A percentile compares a stretch with the other conserved stretches of the same genome.
Conservation (phyloP, 345 rosid genomes). For the Populus alba region DNA sequence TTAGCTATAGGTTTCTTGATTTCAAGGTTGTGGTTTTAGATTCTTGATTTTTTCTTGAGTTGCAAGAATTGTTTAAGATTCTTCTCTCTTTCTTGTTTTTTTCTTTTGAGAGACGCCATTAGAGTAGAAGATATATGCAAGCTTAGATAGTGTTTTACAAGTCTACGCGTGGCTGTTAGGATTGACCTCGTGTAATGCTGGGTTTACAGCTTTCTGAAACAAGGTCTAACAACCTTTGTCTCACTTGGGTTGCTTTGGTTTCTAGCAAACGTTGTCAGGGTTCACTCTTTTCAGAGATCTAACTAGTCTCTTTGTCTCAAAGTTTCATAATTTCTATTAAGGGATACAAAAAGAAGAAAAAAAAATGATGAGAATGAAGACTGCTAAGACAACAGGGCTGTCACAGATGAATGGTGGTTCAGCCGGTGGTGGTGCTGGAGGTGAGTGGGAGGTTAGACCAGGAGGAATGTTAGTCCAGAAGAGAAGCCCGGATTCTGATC, state of each 20-base stretch:
- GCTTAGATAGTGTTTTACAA: background rate
- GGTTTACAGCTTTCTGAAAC: constrained; percentile 20
- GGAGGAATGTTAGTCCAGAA: constrained; percentile 99
- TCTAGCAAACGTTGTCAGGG: constrained; percentile 32
- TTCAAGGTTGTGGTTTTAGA: background rate
- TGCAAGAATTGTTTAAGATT: constrained; percentile 13
- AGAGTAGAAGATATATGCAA: background rate
- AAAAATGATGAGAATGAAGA: constrained; percentile 81
- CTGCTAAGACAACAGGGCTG: constrained; percentile 42
- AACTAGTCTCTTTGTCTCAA: constrained; percentile 3
- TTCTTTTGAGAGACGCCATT: constrained; percentile 20
- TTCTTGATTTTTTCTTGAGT: constrained; percentile 15
- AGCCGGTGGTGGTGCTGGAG: constrained; percentile 41
- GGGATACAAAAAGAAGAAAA: background rate
- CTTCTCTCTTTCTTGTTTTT: background rate
- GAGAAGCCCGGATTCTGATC: constrained; percentile 70
- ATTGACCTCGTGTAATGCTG: constrained; percentile 43
- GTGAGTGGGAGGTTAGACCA: constrained; percentile 92
- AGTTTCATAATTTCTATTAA: constrained; percentile 3
- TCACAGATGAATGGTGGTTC: constrained; percentile 47
- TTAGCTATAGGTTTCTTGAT: constrained; percentile 16
- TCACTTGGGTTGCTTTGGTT: constrained; percentile 39
- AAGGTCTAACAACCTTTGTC: constrained; percentile 30
- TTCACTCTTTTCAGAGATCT: constrained; percentile 35
- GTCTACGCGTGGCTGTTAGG: constrained; percentile 11